These are phyloP conservation scores for Metarhizium sp. DNA, from an alignment of 2,329 filamentous ascomycete species.

Conservation along the genomic window DNA sequence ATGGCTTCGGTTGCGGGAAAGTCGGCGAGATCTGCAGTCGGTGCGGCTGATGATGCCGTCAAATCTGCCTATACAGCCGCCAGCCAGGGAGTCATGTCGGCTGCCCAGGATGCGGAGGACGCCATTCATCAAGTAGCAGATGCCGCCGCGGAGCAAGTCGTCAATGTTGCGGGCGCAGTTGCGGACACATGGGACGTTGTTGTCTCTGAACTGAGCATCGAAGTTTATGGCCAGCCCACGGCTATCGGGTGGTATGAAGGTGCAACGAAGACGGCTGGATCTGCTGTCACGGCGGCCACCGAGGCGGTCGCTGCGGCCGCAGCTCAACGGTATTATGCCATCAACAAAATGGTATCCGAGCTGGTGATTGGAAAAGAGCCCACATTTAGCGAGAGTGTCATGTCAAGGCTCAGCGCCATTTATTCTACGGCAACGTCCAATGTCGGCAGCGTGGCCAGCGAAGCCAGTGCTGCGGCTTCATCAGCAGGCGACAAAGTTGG, in stretches of 20 bases:
- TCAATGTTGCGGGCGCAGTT: constrained; percentile 26
- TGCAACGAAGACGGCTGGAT: constrained; percentile 36
- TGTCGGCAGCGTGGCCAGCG: constrained; percentile 31
- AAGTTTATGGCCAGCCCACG: constrained; percentile 59
- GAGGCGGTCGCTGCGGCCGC: constrained; percentile 40
- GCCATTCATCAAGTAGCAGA: constrained; percentile 33
- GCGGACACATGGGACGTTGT: constrained; percentile 30
- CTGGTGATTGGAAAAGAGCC: constrained; percentile 69
- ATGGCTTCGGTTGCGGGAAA: constrained; percentile 39
- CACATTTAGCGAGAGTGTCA: constrained; percentile 71
- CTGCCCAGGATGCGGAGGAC: constrained; percentile 27
- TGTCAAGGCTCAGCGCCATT: constrained; percentile 59
- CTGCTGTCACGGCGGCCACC: constrained; percentile 53
- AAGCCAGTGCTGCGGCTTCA: constrained; percentile 23
- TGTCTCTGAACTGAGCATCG: constrained; percentile 55
- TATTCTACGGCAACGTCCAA: constrained; percentile 59
- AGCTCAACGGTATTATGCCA: constrained; percentile 55
- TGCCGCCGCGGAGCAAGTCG: constrained; percentile 30
- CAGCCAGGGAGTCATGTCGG: constrained; percentile 31
- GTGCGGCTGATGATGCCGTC: constrained; percentile 38
- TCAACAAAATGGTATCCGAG: constrained; percentile 67
- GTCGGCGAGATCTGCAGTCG: constrained; percentile 34
- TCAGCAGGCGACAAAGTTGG: constrained; percentile 25
- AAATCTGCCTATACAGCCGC: constrained; percentile 41
- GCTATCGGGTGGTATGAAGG: constrained; percentile 47